Conservation (phyloP, 2,329 filamentous ascomycete species). For the Fusarium subglutinans region DNA sequence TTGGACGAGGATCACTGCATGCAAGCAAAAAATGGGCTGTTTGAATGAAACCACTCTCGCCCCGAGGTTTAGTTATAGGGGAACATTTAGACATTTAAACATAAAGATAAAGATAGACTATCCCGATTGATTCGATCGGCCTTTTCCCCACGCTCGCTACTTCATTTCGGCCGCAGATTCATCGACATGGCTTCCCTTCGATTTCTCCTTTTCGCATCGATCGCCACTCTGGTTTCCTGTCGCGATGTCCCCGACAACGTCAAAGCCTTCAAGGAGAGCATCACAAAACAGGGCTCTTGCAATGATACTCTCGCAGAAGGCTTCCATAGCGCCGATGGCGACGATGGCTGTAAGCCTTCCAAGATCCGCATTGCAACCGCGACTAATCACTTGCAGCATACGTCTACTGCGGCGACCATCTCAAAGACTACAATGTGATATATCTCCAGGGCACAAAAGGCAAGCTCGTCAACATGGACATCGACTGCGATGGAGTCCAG, state of each 20-base stretch:
- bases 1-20: constrained; percentile 10
- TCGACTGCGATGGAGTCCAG: constrained; percentile 66
- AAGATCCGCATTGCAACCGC: no score
- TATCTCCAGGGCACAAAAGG: constrained; percentile 57
- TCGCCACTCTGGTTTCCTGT: constrained; percentile 39
- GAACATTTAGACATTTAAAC: not conserved
- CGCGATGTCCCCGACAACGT: constrained; percentile 54
- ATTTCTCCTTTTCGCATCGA: constrained; percentile 33
- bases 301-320: constrained; percentile 50
- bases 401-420: constrained; percentile 59
- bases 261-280: constrained; percentile 51
- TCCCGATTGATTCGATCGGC: not conserved
- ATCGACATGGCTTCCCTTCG: constrained; percentile 33
- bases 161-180: not conserved
- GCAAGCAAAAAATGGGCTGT: not conserved
- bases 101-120: constrained; percentile 18
- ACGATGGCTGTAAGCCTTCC: constrained; percentile 47
- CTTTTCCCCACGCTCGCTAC: constrained; percentile 15
- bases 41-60: not conserved
- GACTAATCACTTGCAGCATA: constrained; percentile 40
- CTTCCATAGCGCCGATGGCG: constrained; percentile 52
- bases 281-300: constrained; percentile 51
- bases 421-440: constrained; percentile 53
- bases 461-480: constrained; percentile 63
- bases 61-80: not conserved